A percentile compares a stretch with the other conserved stretches of the same genome.
These are phyloP conservation scores for Phoma herbarum DNA, from an alignment of 2,329 filamentous ascomycete genomes.

Conservation along the genomic window DNA sequence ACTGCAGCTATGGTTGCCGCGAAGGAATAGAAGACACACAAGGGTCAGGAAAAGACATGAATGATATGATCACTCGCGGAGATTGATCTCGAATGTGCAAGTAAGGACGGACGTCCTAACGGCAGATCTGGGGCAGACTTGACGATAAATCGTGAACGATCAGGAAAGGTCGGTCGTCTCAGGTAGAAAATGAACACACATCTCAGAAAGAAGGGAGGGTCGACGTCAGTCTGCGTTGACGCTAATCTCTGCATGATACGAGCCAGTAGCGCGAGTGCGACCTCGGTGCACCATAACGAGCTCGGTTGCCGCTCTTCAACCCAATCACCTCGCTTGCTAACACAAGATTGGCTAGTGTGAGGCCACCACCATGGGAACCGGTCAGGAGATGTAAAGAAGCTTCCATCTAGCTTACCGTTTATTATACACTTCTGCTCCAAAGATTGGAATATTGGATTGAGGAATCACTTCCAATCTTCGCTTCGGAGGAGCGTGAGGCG, in stretches of 20 bases:
- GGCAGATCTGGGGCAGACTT: not conserved
- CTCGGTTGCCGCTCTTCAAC: not conserved
- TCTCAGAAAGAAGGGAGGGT: not conserved
- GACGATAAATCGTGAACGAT: not conserved
- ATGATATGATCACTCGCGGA: not conserved
- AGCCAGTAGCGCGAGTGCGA: not conserved
- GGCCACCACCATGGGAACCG: constrained; percentile 2
- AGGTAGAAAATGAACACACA: not conserved
- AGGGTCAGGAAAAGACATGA: not conserved
- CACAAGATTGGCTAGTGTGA: constrained; percentile 1
- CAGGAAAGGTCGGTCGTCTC: not conserved
- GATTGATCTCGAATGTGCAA: not conserved
- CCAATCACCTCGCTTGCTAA: constrained; percentile 6
- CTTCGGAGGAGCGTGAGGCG: not conserved
- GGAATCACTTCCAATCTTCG: not conserved
- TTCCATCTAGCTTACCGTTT: not conserved
- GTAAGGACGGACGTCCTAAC: not conserved
- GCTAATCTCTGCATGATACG: not conserved
- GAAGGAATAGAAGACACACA: not conserved
- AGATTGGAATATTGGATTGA: not conserved
- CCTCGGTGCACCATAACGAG: not conserved
- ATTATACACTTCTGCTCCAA: not conserved
- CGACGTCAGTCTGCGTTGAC: not conserved
- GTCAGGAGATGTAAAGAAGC: constrained; percentile 1
- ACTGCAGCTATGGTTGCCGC: not conserved